These are phyloP conservation scores for Neopestalotiopsis sp. DNA, from an alignment of 2,329 filamentous ascomycete genomes.

Conservation along the genomic window DNA sequence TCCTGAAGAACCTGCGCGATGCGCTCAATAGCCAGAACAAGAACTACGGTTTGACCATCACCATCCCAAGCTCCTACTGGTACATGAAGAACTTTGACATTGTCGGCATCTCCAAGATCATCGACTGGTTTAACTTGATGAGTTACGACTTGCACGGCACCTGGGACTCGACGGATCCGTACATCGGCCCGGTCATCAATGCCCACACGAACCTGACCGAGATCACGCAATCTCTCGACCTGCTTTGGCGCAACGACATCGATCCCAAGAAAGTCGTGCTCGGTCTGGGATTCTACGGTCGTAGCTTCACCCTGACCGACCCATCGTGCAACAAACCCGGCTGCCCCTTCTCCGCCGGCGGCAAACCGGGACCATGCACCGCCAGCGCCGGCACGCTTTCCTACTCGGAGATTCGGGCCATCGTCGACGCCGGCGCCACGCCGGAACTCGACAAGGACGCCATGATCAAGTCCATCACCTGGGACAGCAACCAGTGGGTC, in stretches of 20 bases:
- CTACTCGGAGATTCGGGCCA: slow-evolving; percentile 30
- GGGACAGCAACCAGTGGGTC: slow-evolving; percentile 36
- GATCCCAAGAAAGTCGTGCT: slow-evolving; percentile 11
- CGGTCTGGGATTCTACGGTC: slow-evolving; percentile 16
- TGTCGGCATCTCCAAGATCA: background rate
- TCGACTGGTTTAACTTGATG: slow-evolving; percentile 13
- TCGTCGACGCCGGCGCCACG: slow-evolving; percentile 21
- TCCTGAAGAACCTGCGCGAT: slow-evolving; percentile 24
- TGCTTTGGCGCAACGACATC: slow-evolving; percentile 12
- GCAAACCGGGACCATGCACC: slow-evolving; percentile 27
- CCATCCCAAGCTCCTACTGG: slow-evolving; percentile 25
- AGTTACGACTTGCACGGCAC: slow-evolving; percentile 12
- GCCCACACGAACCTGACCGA: slow-evolving; percentile 15
- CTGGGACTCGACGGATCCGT: slow-evolving; percentile 4
- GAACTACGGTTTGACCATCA: slow-evolving; percentile 18
- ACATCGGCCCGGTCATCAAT: background rate
- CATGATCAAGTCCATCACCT: slow-evolving; percentile 34
- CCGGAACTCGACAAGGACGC: slow-evolving; percentile 26
- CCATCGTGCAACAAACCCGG: slow-evolving; percentile 30
- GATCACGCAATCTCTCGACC: background rate
- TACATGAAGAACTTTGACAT: slow-evolving; percentile 36
- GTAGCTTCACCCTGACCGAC: slow-evolving; percentile 24
- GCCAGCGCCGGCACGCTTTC: slow-evolving; percentile 26
- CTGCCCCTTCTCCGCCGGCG: slow-evolving; percentile 29
- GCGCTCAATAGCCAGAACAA: slow-evolving; percentile 20